Conservation (phyloP, 2,329 filamentous ascomycete species). For the Colletotrichum tropicale region DNA sequence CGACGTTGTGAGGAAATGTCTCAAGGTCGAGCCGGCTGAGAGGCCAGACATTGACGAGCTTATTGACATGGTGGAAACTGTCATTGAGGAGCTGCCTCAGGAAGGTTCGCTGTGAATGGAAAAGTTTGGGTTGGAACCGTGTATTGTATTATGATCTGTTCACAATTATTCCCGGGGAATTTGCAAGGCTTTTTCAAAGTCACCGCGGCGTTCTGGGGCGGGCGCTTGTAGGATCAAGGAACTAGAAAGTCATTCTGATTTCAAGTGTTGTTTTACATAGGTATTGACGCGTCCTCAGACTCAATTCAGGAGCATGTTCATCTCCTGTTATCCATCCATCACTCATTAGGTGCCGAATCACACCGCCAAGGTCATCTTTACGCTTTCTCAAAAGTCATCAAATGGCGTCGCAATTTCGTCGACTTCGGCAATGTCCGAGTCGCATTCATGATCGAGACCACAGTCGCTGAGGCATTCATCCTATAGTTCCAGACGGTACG, state of each 20-base stretch:
- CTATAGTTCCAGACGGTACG: constrained; percentile 68
- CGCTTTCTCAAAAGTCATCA: not conserved
- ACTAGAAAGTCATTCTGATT: constrained; percentile 9
- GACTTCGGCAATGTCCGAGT: not conserved
- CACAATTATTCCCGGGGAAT: constrained; percentile 7
- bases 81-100: constrained; percentile 70
- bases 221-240: constrained; percentile 7
- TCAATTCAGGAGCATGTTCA: not conserved
- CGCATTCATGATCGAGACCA: not conserved
- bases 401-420: not conserved
- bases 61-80: constrained; percentile 77
- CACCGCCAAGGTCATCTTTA: not conserved
- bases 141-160: constrained; percentile 11
- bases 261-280: not conserved
- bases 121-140: not conserved
- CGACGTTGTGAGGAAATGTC: constrained; percentile 84
- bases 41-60: constrained; percentile 86
- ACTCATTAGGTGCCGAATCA: not conserved
- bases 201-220: constrained; percentile 5
- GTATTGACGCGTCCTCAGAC: not conserved
- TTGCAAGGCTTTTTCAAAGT: not conserved
- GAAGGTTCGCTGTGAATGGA: constrained; percentile 39
- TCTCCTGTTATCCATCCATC: not conserved
- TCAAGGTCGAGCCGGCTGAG: constrained; percentile 86
- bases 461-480: constrained; percentile 20